Conservation (phyloP, 495 filamentous ascomycete species). For the Entonaema liquescens region DNA sequence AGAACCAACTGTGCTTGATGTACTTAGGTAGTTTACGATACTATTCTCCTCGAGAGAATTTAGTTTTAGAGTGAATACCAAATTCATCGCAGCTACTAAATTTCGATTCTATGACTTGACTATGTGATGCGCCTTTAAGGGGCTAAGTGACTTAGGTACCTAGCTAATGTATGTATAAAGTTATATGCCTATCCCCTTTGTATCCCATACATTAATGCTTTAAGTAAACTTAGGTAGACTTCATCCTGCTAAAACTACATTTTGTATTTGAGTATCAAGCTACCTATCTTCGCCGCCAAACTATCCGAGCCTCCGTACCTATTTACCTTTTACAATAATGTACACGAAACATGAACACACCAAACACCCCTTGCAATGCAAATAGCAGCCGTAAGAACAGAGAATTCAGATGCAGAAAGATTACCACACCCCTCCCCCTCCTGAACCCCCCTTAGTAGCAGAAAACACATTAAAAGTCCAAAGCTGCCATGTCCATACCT, state of each 20-base stretch:
- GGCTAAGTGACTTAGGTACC: neutral
- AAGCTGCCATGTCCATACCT: neutral
- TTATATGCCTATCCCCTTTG: neutral
- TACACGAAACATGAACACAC: conserved; percentile 13
- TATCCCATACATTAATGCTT: neutral
- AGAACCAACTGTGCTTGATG: no score
- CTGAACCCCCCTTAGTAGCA: neutral
- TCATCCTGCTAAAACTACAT: neutral
- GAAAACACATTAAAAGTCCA: neutral
- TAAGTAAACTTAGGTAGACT: neutral
- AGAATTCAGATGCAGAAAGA: conserved; percentile 20
- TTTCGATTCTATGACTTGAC: no score
- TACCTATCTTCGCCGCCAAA: conserved; percentile 7
- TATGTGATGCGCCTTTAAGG: neutral
- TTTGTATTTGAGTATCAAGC: neutral
- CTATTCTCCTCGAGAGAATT: no score
- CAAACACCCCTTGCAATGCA: conserved; percentile 38
- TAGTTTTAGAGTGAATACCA: no score
- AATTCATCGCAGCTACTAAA: no score
- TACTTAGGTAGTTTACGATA: no score
- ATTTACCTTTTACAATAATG: conserved; percentile 21
- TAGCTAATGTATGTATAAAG: no score
- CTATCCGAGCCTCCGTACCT: conserved; percentile 11
- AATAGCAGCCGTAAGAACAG: conserved; percentile 6
- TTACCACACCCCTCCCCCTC: conserved; percentile 20